Conservation (phyloP, 768 basidiomycete genomes). For the Rhizopogon roseolus region DNA sequence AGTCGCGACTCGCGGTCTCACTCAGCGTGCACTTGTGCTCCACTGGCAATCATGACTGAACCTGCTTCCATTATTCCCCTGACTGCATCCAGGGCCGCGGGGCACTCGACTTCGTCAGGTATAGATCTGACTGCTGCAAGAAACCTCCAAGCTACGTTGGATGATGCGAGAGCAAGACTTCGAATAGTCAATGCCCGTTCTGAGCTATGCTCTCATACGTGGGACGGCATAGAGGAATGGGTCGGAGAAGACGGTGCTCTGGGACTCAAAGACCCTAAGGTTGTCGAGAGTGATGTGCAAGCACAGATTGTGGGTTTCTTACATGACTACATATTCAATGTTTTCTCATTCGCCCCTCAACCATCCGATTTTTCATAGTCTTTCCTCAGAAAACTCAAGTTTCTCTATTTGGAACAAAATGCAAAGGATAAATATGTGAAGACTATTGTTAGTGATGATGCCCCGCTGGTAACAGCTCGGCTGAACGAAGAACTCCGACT, state of each 20-base stretch:
- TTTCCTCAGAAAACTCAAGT: conserved; percentile 79
- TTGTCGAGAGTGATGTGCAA: conserved; percentile 54
- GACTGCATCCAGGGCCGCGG: background rate
- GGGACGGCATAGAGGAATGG: conserved; percentile 25
- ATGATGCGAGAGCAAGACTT: conserved; percentile 13
- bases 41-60: background rate
- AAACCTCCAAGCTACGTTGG: conserved; percentile 22
- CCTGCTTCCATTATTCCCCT: background rate
- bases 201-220: conserved; percentile 19
- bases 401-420: conserved; percentile 86
- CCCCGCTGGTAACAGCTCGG: conserved; percentile 74
- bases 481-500: conserved; percentile 64
- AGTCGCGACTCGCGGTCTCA: background rate
- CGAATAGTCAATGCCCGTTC: conserved; percentile 17
- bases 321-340: background rate
- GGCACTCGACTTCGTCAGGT: background rate
- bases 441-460: conserved; percentile 83
- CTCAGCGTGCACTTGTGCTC: background rate
- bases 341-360: background rate
- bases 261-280: conserved; percentile 43
- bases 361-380: conserved; percentile 34
- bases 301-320: conserved; percentile 50
- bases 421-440: conserved; percentile 88
- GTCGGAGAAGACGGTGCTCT: conserved; percentile 15
- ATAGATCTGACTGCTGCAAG: conserved; percentile 3